Evolutionary conservation across 2,329 filamentous ascomycete genomes (phyloP).

Genomic region (Phialophora macrospora): DNA sequence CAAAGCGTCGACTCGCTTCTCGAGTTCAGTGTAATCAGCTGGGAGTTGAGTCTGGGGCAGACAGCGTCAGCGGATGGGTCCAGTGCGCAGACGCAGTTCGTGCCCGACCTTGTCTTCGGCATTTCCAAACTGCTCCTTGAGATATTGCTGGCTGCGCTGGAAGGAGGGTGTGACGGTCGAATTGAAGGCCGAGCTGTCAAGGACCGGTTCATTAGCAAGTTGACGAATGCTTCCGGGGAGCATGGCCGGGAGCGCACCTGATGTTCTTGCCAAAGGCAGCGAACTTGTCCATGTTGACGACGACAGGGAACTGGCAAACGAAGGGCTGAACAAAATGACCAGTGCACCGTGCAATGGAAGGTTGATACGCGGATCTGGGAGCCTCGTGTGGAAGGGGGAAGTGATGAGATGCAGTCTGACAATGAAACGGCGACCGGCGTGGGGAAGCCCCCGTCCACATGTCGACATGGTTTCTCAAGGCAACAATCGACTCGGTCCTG

Average conservation of each 20-base stretch:
- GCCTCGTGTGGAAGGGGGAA: conserved; percentile 1
- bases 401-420: conserved; percentile 20
- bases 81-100: not conserved
- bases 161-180: conserved; percentile 90
- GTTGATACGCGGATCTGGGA: not conserved
- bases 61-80: conserved; percentile 24
- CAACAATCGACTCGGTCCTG: not conserved
- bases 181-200: conserved; percentile 62
- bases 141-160: conserved; percentile 92
- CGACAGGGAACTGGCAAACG: not conserved
- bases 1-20: conserved; percentile 97
- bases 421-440: conserved; percentile 10
- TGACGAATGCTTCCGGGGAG: conserved; percentile 2
- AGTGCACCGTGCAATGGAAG: not conserved
- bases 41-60: conserved; percentile 81
- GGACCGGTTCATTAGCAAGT: conserved; percentile 41
- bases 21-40: conserved; percentile 95
- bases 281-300: conserved; percentile 67
- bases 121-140: conserved; percentile 96
- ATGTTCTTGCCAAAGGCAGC: conserved; percentile 73
- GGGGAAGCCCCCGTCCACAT: conserved; percentile 15
- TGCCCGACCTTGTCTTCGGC: conserved; percentile 81
- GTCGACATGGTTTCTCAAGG: conserved; percentile 1
- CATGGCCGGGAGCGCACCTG: conserved; percentile 53
- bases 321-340: not conserved